Conservation (phyloP, 148 eudicot species). For the Camellia granthamiana region DNA sequence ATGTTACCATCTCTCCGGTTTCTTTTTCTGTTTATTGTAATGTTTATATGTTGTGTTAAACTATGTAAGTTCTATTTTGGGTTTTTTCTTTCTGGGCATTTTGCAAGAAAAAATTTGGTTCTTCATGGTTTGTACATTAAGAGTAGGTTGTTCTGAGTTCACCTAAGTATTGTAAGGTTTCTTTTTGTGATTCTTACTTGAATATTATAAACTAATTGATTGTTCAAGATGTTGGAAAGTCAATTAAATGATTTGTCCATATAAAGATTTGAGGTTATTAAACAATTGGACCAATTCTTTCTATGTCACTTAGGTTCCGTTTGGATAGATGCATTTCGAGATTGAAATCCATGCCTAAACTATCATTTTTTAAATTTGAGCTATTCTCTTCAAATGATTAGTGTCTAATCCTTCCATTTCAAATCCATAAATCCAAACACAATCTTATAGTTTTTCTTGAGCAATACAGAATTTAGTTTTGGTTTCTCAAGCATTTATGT, state of each 20-base stretch:
- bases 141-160: background rate
- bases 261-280: background rate
- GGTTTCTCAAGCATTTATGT: background rate
- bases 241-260: too few species aligned
- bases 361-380: too few species aligned
- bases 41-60: too few species aligned
- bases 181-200: background rate
- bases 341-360: too few species aligned
- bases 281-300: background rate
- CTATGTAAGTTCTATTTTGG: too few species aligned
- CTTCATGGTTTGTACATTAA: background rate
- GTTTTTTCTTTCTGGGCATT: too few species aligned
- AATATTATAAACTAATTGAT: background rate
- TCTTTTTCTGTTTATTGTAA: background rate
- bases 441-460: background rate
- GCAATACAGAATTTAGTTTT: background rate
- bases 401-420: too few species aligned
- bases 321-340: too few species aligned
- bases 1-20: background rate
- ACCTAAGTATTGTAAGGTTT: background rate
- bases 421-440: too few species aligned
- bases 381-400: too few species aligned
- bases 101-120: background rate
- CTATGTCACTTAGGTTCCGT: background rate
- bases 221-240: background rate